Conservation (phyloP, 2,329 filamentous ascomycete genomes). For the Chrysoporthe cubensis region DNA sequence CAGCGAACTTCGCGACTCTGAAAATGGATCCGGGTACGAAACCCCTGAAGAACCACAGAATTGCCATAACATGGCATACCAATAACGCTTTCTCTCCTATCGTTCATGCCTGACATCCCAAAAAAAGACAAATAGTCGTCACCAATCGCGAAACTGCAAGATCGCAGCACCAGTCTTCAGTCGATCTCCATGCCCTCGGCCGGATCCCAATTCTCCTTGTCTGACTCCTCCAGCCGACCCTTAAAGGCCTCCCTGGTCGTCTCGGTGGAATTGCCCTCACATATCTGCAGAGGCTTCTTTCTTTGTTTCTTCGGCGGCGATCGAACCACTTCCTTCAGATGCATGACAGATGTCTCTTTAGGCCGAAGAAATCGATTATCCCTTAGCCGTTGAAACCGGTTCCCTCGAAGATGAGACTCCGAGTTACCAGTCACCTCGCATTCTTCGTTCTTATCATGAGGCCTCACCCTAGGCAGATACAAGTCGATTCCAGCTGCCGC, state of each 20-base stretch:
- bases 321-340: slow-evolving; percentile 4
- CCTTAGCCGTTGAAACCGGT: neutral
- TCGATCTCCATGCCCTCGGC: neutral
- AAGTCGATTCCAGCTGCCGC: neutral
- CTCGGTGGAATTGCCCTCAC: neutral
- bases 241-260: too few relatives aligned
- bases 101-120: neutral
- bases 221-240: neutral
- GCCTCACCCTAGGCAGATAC: neutral
- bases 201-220: slow-evolving; percentile 1
- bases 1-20: neutral
- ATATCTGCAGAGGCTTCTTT: neutral
- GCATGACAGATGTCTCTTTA: neutral
- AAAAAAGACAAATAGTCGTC: neutral
- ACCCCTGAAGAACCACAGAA: neutral
- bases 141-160: neutral
- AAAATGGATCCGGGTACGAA: neutral
- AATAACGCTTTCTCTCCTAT: neutral
- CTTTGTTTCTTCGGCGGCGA: neutral
- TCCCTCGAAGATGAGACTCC: neutral
- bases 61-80: neutral
- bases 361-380: slow-evolving; percentile 2
- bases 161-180: neutral
- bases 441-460: neutral
- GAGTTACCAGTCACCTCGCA: neutral